A percentile compares a stretch with the other conserved stretches of the same genome.
phyloP scores from a whole-genome alignment of 2,329 filamentous ascomycete species.

The Arthrocladium fulminans region DNA sequence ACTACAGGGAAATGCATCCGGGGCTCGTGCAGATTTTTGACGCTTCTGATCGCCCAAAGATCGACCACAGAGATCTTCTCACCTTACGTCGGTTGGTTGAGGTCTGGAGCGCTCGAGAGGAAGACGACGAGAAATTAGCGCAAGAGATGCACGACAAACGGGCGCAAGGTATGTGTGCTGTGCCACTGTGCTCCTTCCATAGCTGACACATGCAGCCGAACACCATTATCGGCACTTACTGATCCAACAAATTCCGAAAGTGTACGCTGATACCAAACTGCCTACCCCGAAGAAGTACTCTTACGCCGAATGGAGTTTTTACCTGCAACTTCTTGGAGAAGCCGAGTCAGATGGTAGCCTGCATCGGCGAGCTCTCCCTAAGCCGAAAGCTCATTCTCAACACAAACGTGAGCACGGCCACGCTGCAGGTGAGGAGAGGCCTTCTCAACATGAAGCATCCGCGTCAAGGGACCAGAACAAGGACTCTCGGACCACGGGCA shows the following conservation, averaged over 20 bases:
- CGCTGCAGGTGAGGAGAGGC: not conserved
- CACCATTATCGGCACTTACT: constrained; percentile 41
- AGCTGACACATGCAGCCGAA: constrained; percentile 10
- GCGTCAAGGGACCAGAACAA: constrained; percentile 1
- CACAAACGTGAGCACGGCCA: not conserved
- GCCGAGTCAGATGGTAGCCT: constrained; percentile 32
- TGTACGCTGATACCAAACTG: constrained; percentile 30
- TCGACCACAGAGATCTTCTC: constrained; percentile 6
- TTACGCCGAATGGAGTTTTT: constrained; percentile 42
- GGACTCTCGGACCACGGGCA: not conserved
- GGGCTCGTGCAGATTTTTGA: constrained; percentile 20
- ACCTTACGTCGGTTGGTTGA: constrained; percentile 28
- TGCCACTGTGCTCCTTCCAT: not conserved
- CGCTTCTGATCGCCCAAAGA: constrained; percentile 2
- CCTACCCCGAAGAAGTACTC: constrained; percentile 30
- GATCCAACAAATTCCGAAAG: constrained; percentile 31
- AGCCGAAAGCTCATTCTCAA: not conserved
- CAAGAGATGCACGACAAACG: constrained; percentile 12
- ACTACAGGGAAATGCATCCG: constrained; percentile 14
- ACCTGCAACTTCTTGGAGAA: constrained; percentile 39
- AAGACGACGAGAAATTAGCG: constrained; percentile 34
- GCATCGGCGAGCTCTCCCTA: constrained; percentile 20
- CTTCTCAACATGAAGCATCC: not conserved
- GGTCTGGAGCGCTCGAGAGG: constrained; percentile 36
- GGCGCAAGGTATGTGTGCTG: constrained; percentile 14